phyloP scores from a whole-genome alignment of 1,139 yeast genomes.

The Hemisphaericaspora xylanilytica region DNA sequence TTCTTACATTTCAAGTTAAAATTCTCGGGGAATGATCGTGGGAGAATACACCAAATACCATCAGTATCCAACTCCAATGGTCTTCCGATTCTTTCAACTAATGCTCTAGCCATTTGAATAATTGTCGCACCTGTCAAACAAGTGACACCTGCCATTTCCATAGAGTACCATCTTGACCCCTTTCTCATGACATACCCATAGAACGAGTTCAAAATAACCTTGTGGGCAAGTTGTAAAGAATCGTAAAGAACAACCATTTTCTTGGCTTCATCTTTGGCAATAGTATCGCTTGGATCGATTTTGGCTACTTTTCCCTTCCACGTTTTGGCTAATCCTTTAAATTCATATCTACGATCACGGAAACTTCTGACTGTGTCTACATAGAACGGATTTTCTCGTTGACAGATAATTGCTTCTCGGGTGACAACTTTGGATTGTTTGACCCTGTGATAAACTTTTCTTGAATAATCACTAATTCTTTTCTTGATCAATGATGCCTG shows the following conservation, averaged over 20 bases:
- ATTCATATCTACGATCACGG: constrained; percentile 95
- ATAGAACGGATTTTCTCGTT: constrained; percentile 95
- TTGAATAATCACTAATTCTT: constrained; percentile 80
- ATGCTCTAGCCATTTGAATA: constrained; percentile 91
- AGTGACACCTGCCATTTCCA: constrained; percentile 99
- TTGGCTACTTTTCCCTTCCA: constrained; percentile 83
- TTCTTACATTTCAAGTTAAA: constrained; percentile 66
- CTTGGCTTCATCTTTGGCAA: constrained; percentile 75
- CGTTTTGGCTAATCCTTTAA: constrained; percentile 87
- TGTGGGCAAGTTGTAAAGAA: constrained; percentile 94
- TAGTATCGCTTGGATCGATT: constrained; percentile 51
- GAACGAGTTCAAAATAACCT: constrained; percentile 93
- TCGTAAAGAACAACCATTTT: constrained; percentile 94
- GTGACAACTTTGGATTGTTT: constrained; percentile 82
- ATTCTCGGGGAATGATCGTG: constrained; percentile 90
- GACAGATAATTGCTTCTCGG: constrained; percentile 93
- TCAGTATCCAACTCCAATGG: constrained; percentile 97
- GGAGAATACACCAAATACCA: constrained; percentile 99
- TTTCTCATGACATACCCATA: constrained; percentile 99
- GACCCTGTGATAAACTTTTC: constrained; percentile 78
- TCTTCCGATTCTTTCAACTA: constrained; percentile 93
- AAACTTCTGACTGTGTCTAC: constrained; percentile 92
- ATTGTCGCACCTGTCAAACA: constrained; percentile 97
- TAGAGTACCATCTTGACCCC: constrained; percentile 98
- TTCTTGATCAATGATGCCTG: constrained; percentile 77